These are phyloP conservation scores for Paramarasmius palmivorus DNA, from an alignment of 1,284 basidiomycete species.

Conservation along the genomic window DNA sequence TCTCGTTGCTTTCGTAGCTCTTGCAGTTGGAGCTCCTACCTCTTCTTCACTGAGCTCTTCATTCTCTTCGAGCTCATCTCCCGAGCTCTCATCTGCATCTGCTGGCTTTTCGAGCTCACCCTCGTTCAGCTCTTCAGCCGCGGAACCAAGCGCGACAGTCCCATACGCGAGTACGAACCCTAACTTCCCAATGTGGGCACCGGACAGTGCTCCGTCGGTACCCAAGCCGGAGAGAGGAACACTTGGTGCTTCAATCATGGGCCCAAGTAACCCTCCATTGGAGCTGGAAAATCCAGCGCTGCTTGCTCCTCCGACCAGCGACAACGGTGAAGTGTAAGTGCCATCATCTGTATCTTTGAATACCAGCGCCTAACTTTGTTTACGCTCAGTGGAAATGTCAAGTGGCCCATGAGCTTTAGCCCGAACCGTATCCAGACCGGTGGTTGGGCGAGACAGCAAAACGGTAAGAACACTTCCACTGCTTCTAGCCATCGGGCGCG, in stretches of 20 bases:
- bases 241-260: conserved; percentile 43
- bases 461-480: conserved; percentile 37
- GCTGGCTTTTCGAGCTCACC: too few species aligned
- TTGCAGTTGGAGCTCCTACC: not conserved
- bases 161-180: conserved; percentile 19
- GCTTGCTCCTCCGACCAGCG: conserved; percentile 55
- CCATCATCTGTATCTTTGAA: conserved; percentile 27
- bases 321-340: conserved; percentile 52
- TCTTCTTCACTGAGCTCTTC: too few species aligned
- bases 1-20: not conserved
- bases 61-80: too few species aligned
- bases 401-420: conserved; percentile 72
- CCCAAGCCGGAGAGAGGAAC: conserved; percentile 39
- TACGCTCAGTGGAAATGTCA: conserved; percentile 52
- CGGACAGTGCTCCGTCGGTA: conserved; percentile 18
- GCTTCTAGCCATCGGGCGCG: not conserved
- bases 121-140: conserved; percentile 2
- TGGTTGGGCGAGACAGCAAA: conserved; percentile 75
- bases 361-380: not conserved
- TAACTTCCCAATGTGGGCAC: conserved; percentile 30
- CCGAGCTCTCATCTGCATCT: too few species aligned
- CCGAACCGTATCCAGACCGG: conserved; percentile 70
- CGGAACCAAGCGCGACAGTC: conserved; percentile 9
- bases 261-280: conserved; percentile 48
- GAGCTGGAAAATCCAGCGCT: conserved; percentile 48